Conservation (phyloP, 2,329 filamentous ascomycete species). For the Fusarium cicatricum region DNA sequence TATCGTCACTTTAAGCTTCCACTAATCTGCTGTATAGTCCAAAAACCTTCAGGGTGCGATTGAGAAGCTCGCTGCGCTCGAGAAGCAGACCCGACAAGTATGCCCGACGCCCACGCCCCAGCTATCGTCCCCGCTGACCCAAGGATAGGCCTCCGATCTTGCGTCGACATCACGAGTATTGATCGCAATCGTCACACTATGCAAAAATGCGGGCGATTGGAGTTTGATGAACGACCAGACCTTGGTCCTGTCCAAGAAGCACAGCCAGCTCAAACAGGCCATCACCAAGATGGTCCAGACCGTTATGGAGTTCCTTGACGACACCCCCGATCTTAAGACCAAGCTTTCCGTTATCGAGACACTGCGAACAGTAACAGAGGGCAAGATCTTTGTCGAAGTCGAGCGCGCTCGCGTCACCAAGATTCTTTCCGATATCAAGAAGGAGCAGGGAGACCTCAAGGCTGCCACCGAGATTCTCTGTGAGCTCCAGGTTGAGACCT, state of each 20-base stretch:
- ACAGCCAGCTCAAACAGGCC: slow-evolving; percentile 99
- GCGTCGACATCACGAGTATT: slow-evolving; percentile 92
- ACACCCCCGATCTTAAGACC: slow-evolving; percentile 82
- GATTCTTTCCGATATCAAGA: slow-evolving; percentile 97
- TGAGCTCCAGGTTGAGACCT: slow-evolving; percentile 98
- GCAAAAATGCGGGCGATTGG: slow-evolving; percentile 94
- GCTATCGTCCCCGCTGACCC: slow-evolving; percentile 24
- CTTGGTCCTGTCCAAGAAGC: slow-evolving; percentile 96
- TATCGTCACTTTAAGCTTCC: not conserved
- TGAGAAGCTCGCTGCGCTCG: slow-evolving; percentile 89
- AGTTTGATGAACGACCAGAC: slow-evolving; percentile 96
- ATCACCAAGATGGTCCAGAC: slow-evolving; percentile 99
- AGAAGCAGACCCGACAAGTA: slow-evolving; percentile 98
- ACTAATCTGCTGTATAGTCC: slow-evolving; percentile 53
- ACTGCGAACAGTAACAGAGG: slow-evolving; percentile 93
- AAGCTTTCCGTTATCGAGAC: slow-evolving; percentile 97
- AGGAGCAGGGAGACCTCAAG: slow-evolving; percentile 89
- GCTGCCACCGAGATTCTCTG: slow-evolving; percentile 92
- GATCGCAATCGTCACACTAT: slow-evolving; percentile 89
- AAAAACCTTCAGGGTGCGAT: slow-evolving; percentile 84
- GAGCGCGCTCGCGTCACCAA: slow-evolving; percentile 95
- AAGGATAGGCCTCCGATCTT: slow-evolving; percentile 85
- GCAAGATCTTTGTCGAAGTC: slow-evolving; percentile 99
- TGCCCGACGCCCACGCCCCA: slow-evolving; percentile 31
- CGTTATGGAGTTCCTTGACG: slow-evolving; percentile 90